Percentiles rank a stretch among this genome's conserved stretches.
Conservation (phyloP, 495 filamentous ascomycete species). For the Xylaria cubensis region DNA sequence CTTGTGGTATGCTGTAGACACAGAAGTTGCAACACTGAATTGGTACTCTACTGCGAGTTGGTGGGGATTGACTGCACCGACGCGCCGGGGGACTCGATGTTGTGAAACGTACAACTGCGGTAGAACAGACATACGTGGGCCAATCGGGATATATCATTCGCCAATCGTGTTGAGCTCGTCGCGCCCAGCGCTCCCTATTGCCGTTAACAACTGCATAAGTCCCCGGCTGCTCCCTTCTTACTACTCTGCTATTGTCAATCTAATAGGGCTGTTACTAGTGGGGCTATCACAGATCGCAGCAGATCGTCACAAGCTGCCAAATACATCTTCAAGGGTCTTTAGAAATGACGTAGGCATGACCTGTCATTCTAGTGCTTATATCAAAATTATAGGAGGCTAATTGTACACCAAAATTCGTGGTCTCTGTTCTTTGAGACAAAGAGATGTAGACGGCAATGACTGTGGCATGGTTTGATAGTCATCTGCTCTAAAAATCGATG, state of each 20-base stretch:
- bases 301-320: neutral
- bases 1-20: neutral
- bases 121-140: constrained; percentile 11
- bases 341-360: neutral
- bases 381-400: neutral
- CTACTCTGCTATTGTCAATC: neutral
- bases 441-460: too few relatives aligned
- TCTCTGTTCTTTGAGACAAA: neutral
- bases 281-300: neutral
- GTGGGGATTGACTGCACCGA: neutral
- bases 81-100: neutral
- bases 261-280: neutral
- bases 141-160: constrained; percentile 10
- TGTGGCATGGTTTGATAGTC: too few relatives aligned
- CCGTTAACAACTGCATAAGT: neutral
- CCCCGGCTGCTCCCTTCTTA: neutral
- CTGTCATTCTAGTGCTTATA: neutral
- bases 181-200: neutral
- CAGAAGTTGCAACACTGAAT: neutral
- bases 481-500: neutral
- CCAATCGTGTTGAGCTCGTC: neutral
- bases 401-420: neutral
- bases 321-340: neutral
- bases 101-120: neutral
- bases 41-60: neutral